A percentile compares a stretch with the other conserved stretches of the same genome.
phyloP scores from a whole-genome alignment of 768 basidiomycete species.

The Cystobasidium tubakii region DNA sequence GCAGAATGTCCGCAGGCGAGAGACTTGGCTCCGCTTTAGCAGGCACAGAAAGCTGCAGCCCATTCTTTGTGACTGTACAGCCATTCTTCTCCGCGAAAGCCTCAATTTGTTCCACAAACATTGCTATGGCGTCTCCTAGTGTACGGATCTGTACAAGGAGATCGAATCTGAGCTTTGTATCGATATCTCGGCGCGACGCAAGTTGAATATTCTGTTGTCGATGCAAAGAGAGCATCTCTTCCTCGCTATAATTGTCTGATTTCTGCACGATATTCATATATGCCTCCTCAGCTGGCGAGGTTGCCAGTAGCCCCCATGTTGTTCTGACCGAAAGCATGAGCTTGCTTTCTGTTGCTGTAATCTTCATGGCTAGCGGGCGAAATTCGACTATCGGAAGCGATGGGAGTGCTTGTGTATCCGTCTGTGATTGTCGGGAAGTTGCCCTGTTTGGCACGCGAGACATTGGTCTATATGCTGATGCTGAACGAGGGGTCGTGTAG shows the following conservation, averaged over 20 bases:
- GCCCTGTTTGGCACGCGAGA: conserved; percentile 28
- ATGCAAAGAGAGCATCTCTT: conserved; percentile 7
- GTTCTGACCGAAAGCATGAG: conserved; percentile 86
- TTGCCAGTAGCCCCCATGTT: conserved; percentile 38
- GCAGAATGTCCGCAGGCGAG: neutral
- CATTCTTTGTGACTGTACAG: neutral
- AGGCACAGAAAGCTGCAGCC: neutral
- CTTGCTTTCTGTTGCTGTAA: conserved; percentile 81
- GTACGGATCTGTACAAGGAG: conserved; percentile 26
- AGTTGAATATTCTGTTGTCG: conserved; percentile 15
- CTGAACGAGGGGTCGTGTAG: neutral
- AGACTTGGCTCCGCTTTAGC: neutral
- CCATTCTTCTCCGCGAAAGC: neutral
- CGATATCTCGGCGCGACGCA: conserved; percentile 17
- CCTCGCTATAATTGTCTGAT: conserved; percentile 13
- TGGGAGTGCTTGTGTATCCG: conserved; percentile 21
- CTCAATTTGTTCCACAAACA: conserved; percentile 29
- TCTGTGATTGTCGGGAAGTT: neutral
- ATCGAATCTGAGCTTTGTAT: conserved; percentile 37
- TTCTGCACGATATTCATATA: neutral
- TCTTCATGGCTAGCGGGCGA: conserved; percentile 49
- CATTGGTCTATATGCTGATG: neutral
- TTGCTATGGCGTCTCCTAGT: conserved; percentile 25
- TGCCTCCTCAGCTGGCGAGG: conserved; percentile 30
- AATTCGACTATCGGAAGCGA: conserved; percentile 43